phyloP scores from a whole-genome alignment of 306 rosid species.

The Begonia loranthoides region DNA sequence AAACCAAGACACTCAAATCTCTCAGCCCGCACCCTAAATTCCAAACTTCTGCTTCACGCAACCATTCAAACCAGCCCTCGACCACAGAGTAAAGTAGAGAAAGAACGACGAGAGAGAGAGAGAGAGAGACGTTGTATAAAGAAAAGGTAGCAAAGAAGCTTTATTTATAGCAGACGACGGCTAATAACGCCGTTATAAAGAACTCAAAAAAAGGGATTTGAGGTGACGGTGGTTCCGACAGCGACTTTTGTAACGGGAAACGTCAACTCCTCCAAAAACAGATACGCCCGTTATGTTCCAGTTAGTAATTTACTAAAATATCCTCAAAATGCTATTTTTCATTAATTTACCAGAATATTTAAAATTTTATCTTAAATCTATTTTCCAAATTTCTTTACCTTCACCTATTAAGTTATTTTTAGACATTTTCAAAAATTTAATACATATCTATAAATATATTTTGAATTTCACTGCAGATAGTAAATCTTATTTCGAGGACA shows the following conservation, averaged over 20 bases:
- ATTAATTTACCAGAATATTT: no score
- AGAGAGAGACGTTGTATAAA: constrained; percentile 20
- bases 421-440: no score
- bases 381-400: not conserved
- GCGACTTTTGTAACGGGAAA: constrained; percentile 38
- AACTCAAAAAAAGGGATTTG: constrained; percentile 6
- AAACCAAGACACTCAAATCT: constrained; percentile 3
- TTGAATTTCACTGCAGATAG: no score
- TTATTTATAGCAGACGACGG: constrained; percentile 49
- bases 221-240: constrained; percentile 16
- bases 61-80: constrained; percentile 21
- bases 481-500: no score
- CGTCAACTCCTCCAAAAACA: constrained; percentile 23
- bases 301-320: not conserved
- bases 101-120: constrained; percentile 13
- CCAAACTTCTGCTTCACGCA: constrained; percentile 83
- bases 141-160: constrained; percentile 5
- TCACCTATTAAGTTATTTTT: no score
- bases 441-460: no score
- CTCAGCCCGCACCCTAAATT: constrained; percentile 12
- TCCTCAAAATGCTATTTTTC: not conserved
- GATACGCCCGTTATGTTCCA: not conserved
- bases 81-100: not conserved
- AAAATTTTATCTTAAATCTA: not conserved
- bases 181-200: constrained; percentile 65